Conservation (phyloP, 2,329 filamentous ascomycete genomes). For the Drechslera avenae region DNA sequence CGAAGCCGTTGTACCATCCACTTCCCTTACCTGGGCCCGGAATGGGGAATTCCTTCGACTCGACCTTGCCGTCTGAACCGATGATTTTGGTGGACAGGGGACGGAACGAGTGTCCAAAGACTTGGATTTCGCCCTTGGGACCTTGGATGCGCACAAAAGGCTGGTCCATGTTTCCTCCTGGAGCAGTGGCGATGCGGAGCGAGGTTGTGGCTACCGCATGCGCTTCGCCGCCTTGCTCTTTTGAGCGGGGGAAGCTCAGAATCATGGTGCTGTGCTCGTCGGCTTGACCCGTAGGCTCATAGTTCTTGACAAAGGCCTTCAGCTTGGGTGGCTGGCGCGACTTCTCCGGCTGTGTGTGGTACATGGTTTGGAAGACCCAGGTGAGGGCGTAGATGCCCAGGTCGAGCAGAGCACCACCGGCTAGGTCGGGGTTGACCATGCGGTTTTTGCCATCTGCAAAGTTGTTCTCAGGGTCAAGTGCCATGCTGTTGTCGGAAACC, state of each 20-base stretch:
- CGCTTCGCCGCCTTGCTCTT: constrained; percentile 58
- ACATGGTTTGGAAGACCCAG: constrained; percentile 89
- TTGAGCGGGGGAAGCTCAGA: constrained; percentile 70
- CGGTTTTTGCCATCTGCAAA: constrained; percentile 62
- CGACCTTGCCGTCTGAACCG: constrained; percentile 54
- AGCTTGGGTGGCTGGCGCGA: constrained; percentile 72
- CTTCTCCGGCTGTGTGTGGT: constrained; percentile 71
- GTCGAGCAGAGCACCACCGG: constrained; percentile 81
- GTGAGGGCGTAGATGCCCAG: constrained; percentile 87
- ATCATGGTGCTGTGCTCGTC: constrained; percentile 82
- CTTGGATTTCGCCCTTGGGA: constrained; percentile 79
- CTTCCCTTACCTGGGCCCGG: constrained; percentile 55
- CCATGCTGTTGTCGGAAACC: constrained; percentile 64
- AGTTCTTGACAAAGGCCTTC: constrained; percentile 68
- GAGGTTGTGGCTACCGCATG: constrained; percentile 70
- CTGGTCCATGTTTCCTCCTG: constrained; percentile 58
- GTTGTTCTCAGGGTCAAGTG: constrained; percentile 63
- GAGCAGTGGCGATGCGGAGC: constrained; percentile 58
- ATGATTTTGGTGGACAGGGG: constrained; percentile 71
- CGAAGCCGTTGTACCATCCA: constrained; percentile 56
- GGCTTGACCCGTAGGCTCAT: constrained; percentile 72
- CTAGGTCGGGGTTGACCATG: constrained; percentile 82
- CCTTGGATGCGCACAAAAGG: constrained; percentile 81
- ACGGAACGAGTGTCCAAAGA: constrained; percentile 72
- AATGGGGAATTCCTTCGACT: constrained; percentile 54